Evolutionary conservation across 768 basidiomycete species (phyloP), one percentile per base, ranked within the genome.

Genomic region (Jaapia argillacea): DNA sequence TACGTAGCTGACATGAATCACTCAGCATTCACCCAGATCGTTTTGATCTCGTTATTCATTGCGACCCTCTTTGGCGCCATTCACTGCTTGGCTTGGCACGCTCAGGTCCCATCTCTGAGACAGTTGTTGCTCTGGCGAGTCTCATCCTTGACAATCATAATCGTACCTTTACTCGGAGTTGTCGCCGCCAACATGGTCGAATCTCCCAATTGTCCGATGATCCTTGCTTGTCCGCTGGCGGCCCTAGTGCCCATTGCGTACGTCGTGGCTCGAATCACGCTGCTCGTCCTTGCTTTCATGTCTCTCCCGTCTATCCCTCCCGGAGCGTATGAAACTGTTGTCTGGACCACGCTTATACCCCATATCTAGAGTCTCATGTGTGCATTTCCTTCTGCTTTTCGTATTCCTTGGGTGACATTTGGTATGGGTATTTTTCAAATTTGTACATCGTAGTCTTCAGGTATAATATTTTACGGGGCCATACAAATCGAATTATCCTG

Each of bases 331-430:
- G 16, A 33, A 33, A 16, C 28, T 16, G 28, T 33, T 33, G 10
- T 16, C 28, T 33, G 28, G 58, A 40, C 58, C 56, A 6, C 39
- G 53, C 6, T 65, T 57, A 41, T 14, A 63, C 33, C 47, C 64
- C 28, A 33, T 16, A 33, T 33, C 10, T 33, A 33, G 28, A n/a
- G n/a, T n/a, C n/a, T n/a, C n/a, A n/a, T n/a, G n/a, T n/a, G n/a
- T n/a, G n/a, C n/a, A n/a, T n/a, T n/a, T n/a, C n/a, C n/a, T n/a
- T n/a, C n/a, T n/a, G n/a, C n/a, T n/a, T n/a, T n/a, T n/a, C n/a
- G n/a, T n/a, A n/a, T n/a, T n/a, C n/a, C n/a, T n/a, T n/a, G n/a
- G n/a, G n/a, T n/a, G n/a, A n/a, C n/a, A n/a, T n/a, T n/a, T n/a
- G n/a, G n/a, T n/a, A n/a, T n/a, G n/a, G n/a, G n/a, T n/a, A n/a